phyloP scores from a whole-genome alignment of 2,329 filamentous ascomycete species.

The Chaetothyriales sp. region DNA sequence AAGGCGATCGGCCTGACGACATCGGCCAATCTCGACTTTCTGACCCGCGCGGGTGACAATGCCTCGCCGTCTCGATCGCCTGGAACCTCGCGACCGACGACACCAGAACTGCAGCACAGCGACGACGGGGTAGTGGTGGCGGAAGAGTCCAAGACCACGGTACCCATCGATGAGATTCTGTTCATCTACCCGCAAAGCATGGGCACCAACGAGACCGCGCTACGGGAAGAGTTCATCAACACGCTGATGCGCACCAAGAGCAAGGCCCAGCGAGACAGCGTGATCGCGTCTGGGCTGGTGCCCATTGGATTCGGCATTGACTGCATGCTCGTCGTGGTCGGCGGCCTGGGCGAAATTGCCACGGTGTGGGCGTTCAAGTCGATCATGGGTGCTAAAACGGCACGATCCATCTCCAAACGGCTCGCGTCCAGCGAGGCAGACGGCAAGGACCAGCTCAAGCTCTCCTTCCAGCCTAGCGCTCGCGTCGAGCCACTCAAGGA shows the following conservation, averaged over 20 bases:
- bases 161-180: slow-evolving; percentile 29
- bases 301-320: slow-evolving; percentile 21
- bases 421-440: slow-evolving; percentile 17
- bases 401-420: slow-evolving; percentile 27
- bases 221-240: slow-evolving; percentile 30
- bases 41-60: slow-evolving; percentile 23
- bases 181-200: slow-evolving; percentile 28
- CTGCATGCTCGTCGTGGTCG: slow-evolving; percentile 18
- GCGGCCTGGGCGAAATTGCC: slow-evolving; percentile 22
- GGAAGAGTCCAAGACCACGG: slow-evolving; percentile 23
- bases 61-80: neutral
- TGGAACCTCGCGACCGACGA: neutral
- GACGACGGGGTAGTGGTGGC: slow-evolving; percentile 22
- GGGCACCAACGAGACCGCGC: slow-evolving; percentile 19
- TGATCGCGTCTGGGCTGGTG: slow-evolving; percentile 31
- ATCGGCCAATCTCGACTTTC: slow-evolving; percentile 30
- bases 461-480: slow-evolving; percentile 25
- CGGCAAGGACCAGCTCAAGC: slow-evolving; percentile 22
- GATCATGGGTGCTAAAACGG: slow-evolving; percentile 29
- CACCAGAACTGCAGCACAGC: slow-evolving; percentile 15
- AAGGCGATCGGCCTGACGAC: slow-evolving; percentile 31
- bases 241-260: slow-evolving; percentile 29
- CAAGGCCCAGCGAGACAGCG: slow-evolving; percentile 29
- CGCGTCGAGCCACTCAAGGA: slow-evolving; percentile 25
- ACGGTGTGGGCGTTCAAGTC: slow-evolving; percentile 22